Conservation (phyloP, 2,329 filamentous ascomycete genomes). For the Pseudophaeomoniella oleicola region DNA sequence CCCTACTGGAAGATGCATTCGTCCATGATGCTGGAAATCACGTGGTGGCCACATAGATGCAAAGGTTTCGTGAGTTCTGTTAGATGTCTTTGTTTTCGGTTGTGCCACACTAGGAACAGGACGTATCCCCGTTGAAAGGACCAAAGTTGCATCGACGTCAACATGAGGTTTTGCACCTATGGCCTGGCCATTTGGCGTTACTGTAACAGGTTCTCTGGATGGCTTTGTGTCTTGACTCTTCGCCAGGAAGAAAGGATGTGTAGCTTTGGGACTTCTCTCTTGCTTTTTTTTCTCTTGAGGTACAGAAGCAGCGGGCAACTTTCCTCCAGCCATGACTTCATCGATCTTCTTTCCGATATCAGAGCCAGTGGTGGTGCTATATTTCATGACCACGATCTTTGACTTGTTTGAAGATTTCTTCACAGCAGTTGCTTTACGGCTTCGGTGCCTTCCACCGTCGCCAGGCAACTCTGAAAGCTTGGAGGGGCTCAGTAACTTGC, state of each 20-base stretch:
- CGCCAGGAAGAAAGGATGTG: conserved; percentile 57
- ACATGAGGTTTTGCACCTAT: neutral
- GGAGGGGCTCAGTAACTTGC: conserved; percentile 26
- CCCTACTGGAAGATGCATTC: too few species aligned
- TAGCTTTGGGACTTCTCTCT: conserved; percentile 26
- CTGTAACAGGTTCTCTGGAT: neutral
- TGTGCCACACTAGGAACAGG: too few species aligned
- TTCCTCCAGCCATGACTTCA: conserved; percentile 33
- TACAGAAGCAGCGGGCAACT: conserved; percentile 6
- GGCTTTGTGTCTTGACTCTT: conserved; percentile 24
- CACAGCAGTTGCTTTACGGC: neutral
- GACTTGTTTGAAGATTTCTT: neutral
- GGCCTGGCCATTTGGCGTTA: neutral
- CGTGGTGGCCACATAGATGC: conserved; percentile 9
- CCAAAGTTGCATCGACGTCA: too few species aligned
- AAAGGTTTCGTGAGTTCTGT: conserved; percentile 2
- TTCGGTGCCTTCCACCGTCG: neutral
- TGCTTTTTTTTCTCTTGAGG: conserved; percentile 13
- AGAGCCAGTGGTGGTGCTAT: conserved; percentile 34
- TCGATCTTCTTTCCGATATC: conserved; percentile 47
- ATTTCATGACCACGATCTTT: conserved; percentile 41
- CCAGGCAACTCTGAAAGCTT: conserved; percentile 1
- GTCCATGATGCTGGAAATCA: too few species aligned
- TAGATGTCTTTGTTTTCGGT: neutral
- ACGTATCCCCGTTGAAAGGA: too few species aligned